Conservation (phyloP, 305 asterid genomes). For the Fraxinus albicans region DNA sequence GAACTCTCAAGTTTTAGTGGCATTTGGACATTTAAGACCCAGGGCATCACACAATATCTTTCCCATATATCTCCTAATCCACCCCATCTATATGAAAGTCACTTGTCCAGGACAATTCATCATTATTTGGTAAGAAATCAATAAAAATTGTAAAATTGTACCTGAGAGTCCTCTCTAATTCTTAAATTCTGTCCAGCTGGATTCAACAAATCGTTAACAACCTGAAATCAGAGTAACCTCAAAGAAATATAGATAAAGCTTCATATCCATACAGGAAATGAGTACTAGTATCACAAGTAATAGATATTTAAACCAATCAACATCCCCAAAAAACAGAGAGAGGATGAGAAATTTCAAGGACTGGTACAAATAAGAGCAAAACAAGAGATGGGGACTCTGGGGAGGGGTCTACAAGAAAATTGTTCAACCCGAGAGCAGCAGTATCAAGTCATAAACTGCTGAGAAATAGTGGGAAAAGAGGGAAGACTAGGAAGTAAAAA, state of each 20-base stretch:
- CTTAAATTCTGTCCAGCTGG: conserved; percentile 99
- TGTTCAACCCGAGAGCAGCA: conserved; percentile 12
- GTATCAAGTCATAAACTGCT: conserved; percentile 7
- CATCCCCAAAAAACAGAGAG: neutral
- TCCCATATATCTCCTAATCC: neutral
- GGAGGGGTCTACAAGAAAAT: conserved; percentile 10
- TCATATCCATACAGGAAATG: conserved; percentile 1
- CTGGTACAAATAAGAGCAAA: neutral
- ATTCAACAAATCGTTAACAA: conserved; percentile 95
- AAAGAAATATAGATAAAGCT: conserved; percentile 16
- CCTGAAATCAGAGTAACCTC: conserved; percentile 53
- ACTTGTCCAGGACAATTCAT: neutral
- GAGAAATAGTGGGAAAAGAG: neutral
- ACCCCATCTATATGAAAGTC: neutral
- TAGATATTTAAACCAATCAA: neutral
- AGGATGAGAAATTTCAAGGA: neutral
- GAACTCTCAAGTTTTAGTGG: neutral
- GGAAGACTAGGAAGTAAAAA: conserved; percentile 16
- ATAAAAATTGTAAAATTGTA: conserved; percentile 34
- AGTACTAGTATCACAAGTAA: conserved; percentile 15
- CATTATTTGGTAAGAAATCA: neutral
- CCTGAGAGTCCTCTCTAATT: conserved; percentile 96
- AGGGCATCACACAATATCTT: neutral
- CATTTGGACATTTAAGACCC: neutral
- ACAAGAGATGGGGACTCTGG: conserved; percentile 10